phyloP scores from a whole-genome alignment of 179 eudicot species.

The Camellia oleifera region DNA sequence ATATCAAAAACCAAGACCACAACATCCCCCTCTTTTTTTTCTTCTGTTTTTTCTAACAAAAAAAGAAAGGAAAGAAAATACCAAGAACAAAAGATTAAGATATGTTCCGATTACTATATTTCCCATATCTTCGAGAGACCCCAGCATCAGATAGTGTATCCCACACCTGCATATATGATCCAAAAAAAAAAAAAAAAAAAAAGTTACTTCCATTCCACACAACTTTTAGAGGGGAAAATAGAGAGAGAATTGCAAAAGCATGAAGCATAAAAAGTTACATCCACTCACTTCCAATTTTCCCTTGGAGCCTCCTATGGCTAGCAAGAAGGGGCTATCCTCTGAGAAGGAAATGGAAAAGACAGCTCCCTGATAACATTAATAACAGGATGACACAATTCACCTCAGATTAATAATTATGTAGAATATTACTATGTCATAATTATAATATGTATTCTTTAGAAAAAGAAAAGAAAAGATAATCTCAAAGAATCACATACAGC shows the following conservation, averaged over 20 bases:
- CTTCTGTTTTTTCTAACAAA: not conserved
- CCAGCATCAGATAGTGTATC: conserved; percentile 59
- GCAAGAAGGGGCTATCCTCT: conserved; percentile 63
- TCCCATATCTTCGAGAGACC: conserved; percentile 49
- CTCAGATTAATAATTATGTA: not conserved
- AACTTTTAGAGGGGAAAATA: not conserved
- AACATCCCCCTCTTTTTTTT: not conserved
- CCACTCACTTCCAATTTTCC: conserved; percentile 71
- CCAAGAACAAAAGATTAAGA: not conserved
- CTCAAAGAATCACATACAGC: conserved; percentile 55
- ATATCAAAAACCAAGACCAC: not conserved
- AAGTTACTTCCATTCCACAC: not conserved
- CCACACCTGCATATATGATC: conserved; percentile 56
- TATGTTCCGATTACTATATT: conserved; percentile 23
- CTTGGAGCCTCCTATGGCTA: conserved; percentile 91
- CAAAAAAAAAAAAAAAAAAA: not conserved
- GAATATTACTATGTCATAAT: not conserved
- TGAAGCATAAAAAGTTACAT: not conserved
- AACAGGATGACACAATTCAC: not conserved
- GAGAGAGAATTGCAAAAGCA: not conserved
- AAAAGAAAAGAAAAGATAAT: not conserved
- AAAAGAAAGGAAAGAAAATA: not conserved
- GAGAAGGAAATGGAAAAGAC: conserved; percentile 79
- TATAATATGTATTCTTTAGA: not conserved
- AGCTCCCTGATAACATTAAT: conserved; percentile 59